phyloP scores from a whole-genome alignment of 192 early-diverging fungal species.

The Umbelopsis isabellina region DNA sequence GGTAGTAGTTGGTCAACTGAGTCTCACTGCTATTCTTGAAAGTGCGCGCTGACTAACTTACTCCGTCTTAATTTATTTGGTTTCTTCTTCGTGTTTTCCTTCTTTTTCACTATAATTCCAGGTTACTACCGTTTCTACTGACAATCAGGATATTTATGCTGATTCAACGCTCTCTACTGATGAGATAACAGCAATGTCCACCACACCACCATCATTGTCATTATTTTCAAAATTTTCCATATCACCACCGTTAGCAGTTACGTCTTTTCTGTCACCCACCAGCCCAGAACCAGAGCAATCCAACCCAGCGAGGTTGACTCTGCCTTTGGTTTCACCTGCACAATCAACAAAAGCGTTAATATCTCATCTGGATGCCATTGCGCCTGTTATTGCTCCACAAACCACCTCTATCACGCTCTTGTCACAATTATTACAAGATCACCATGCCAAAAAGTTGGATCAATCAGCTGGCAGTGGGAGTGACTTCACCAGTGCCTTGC shows the following conservation, averaged over 20 bases:
- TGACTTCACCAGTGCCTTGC: constrained; percentile 9
- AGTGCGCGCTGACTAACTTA: constrained; percentile 9
- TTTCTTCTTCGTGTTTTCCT: not conserved
- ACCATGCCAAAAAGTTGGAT: not conserved
- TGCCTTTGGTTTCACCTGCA: constrained; percentile 2
- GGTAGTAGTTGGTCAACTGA: not conserved
- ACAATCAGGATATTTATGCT: constrained; percentile 5
- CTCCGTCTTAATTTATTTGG: not conserved
- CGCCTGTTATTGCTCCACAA: constrained; percentile 9
- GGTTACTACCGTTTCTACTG: not conserved
- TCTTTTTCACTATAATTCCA: not conserved
- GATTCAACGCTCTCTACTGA: not conserved
- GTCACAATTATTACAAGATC: constrained; percentile 18
- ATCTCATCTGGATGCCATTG: constrained; percentile 16
- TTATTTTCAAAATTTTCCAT: constrained; percentile 14
- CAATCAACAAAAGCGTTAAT: not conserved
- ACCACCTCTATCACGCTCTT: constrained; percentile 9
- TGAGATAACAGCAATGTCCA: not conserved
- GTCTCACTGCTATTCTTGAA: not conserved
- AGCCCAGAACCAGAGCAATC: not conserved
- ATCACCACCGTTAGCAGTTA: constrained; percentile 7
- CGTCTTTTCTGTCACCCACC: not conserved
- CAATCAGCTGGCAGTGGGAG: not conserved
- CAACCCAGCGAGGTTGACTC: not conserved
- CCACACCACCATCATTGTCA: not conserved